Percentiles rank a stretch among this genome's conserved stretches.
Evolutionary conservation across 176 grass and related monocot species (phyloP).

Genomic region (Carex kokanica): DNA sequence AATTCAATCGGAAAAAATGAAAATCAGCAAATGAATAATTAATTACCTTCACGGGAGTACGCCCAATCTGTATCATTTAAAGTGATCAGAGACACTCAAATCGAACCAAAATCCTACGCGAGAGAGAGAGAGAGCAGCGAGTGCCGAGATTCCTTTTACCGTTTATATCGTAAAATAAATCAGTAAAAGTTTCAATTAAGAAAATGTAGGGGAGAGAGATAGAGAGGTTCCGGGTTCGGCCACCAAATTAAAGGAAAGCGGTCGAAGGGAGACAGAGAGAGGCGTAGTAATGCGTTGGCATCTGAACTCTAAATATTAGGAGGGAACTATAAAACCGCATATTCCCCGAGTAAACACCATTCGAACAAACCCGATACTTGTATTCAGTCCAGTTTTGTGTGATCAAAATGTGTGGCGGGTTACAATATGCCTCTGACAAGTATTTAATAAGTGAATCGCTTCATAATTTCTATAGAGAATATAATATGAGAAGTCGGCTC

Average conservation of each 20-base stretch:
- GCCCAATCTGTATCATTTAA: conserved; percentile 10
- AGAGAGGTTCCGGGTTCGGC: neutral
- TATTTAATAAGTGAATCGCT: no score
- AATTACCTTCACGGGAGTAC: neutral
- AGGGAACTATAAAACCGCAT: conserved; percentile 28
- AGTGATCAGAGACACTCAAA: neutral
- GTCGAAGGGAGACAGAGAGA: neutral
- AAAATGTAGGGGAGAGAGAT: neutral
- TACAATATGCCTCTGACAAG: neutral
- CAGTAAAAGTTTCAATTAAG: neutral
- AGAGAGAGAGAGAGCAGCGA: neutral
- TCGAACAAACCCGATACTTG: neutral
- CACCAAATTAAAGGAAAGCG: neutral
- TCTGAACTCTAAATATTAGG: conserved; percentile 15
- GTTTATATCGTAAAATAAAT: neutral
- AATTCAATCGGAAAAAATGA: neutral
- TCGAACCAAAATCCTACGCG: neutral
- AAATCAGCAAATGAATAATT: neutral
- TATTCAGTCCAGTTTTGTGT: neutral
- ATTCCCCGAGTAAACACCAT: conserved; percentile 7
- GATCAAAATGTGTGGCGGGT: neutral
- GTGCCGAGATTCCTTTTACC: neutral
- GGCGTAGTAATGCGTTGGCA: conserved; percentile 16
- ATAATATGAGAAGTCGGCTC: neutral
- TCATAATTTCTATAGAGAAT: neutral